Evolutionary conservation across 805 yeast species (phyloP).

Genomic region (Debaryomyces prosopidis): DNA sequence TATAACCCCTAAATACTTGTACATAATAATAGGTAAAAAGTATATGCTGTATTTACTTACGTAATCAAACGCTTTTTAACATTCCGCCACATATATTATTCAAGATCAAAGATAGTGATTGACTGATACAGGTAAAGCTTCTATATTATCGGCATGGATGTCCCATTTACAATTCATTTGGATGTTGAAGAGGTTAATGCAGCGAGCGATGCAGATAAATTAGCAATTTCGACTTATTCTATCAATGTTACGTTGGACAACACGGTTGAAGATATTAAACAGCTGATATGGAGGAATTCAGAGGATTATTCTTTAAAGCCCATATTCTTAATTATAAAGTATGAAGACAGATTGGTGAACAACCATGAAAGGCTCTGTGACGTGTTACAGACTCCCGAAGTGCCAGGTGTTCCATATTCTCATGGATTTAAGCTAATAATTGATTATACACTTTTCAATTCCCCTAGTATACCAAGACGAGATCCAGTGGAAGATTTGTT

Average conservation of each 20-base stretch:
- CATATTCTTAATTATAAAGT: conserved; percentile 16
- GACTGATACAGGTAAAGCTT: background rate
- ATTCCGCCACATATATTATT: no score
- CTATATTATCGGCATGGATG: conserved; percentile 15
- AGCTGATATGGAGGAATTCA: conserved; percentile 32
- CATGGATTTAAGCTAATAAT: conserved; percentile 14
- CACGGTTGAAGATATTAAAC: conserved; percentile 20
- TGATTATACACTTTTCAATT: conserved; percentile 23
- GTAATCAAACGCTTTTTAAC: no score
- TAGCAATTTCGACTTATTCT: conserved; percentile 6
- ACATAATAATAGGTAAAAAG: background rate
- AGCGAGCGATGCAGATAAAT: background rate
- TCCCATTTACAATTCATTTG: conserved; percentile 16
- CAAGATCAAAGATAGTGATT: no score
- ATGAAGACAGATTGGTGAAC: conserved; percentile 8
- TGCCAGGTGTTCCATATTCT: conserved; percentile 1
- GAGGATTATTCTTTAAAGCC: conserved; percentile 24
- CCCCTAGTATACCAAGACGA: conserved; percentile 18
- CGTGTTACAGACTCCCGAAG: conserved; percentile 8
- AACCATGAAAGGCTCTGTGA: conserved; percentile 14
- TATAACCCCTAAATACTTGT: background rate
- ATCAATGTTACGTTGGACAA: conserved; percentile 26
- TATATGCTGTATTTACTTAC: no score
- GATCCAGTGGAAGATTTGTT: conserved; percentile 27
- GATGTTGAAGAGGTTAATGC: conserved; percentile 10